A percentile compares a stretch with the other conserved stretches of the same genome.
These are phyloP conservation scores for Colletotrichum phormii DNA, from an alignment of 2,329 filamentous ascomycete species.

Conservation along the genomic window DNA sequence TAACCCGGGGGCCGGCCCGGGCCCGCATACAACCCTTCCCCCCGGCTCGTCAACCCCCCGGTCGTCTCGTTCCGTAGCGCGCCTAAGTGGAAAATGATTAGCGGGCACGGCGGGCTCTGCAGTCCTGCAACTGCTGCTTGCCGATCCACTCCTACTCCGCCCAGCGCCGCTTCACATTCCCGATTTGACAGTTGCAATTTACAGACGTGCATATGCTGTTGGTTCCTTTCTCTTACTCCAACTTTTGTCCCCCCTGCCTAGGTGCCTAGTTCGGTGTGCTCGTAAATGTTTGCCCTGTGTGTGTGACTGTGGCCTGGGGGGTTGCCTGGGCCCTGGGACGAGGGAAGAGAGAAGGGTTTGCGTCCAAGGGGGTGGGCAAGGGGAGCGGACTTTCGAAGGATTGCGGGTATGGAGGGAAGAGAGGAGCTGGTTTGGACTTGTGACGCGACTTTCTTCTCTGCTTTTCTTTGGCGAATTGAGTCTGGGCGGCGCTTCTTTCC, in stretches of 20 bases:
- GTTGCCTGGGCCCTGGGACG: too few species aligned
- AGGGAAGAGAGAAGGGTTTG: neutral
- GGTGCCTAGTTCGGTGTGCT: too few species aligned
- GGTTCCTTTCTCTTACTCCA: neutral
- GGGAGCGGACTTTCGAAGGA: neutral
- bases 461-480: neutral
- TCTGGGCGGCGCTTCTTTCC: neutral
- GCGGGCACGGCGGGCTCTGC: neutral
- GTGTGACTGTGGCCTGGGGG: too few species aligned
- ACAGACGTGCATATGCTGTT: neutral
- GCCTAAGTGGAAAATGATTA: neutral
- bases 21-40: neutral
- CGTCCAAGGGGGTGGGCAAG: too few species aligned
- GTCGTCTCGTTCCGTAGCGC: neutral
- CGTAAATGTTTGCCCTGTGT: too few species aligned
- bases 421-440: neutral
- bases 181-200: neutral
- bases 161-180: neutral
- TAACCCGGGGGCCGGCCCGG: neutral
- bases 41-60: too few species aligned
- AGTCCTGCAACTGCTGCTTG: neutral
- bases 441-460: neutral
- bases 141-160: too few species aligned
- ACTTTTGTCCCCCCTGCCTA: too few species aligned
- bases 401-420: neutral